Evolutionary conservation across 495 filamentous ascomycete species (phyloP).

Genomic region (Tuber melanosporum): DNA sequence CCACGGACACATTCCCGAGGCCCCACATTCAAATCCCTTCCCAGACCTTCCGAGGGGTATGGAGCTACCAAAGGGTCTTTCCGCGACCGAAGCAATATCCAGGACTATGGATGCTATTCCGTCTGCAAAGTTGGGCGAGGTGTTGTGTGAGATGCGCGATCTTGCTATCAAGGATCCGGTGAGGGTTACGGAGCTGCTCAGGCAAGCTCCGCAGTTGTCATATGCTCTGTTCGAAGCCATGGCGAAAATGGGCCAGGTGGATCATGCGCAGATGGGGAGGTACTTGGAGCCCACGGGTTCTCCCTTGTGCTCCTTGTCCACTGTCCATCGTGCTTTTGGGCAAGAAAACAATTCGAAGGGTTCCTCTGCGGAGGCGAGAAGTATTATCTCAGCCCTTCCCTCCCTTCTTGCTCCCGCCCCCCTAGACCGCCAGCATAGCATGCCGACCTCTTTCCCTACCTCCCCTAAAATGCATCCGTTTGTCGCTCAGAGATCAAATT

Average conservation of each 20-base stretch:
- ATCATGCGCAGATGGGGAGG: conserved; percentile 39
- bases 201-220: conserved; percentile 81
- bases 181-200: conserved; percentile 76
- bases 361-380: conserved; percentile 2
- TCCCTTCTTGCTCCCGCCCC: not conserved
- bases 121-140: conserved; percentile 80
- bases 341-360: conserved; percentile 2
- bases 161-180: conserved; percentile 70
- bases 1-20: conserved; percentile 29
- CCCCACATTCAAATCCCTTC: conserved; percentile 12
- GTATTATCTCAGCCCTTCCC: conserved; percentile 1
- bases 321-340: not conserved
- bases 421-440: not conserved
- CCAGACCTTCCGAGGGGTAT: conserved; percentile 67
- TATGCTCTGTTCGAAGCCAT: conserved; percentile 95
- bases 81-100: conserved; percentile 82
- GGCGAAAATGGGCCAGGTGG: conserved; percentile 85
- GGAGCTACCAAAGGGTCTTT: conserved; percentile 69
- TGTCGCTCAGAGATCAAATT: not conserved
- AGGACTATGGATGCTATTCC: conserved; percentile 78
- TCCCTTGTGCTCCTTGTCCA: conserved; percentile 18
- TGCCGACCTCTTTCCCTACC: not conserved
- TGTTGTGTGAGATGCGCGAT: conserved; percentile 86
- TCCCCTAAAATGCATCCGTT: not conserved
- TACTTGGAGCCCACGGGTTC: not conserved